Evolutionary conservation across 345 rosid species (phyloP).

Genomic region (Pistacia vera): DNA sequence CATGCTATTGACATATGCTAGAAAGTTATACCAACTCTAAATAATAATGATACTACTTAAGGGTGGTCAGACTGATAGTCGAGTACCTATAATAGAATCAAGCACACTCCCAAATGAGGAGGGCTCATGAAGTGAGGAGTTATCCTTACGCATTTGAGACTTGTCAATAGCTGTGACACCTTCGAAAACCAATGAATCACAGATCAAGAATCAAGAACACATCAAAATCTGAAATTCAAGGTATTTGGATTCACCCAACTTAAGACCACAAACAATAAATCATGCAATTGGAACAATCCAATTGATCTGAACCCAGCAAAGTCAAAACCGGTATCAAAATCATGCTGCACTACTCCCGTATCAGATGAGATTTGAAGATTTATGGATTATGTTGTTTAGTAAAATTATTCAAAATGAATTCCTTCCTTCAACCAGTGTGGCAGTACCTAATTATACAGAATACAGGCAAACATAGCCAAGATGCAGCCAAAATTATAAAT

Average conservation of each 20-base stretch:
- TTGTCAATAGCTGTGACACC: neutral
- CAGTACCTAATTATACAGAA: neutral
- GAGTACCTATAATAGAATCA: neutral
- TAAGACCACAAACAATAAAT: neutral
- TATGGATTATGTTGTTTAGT: neutral
- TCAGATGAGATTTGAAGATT: neutral
- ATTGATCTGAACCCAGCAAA: neutral
- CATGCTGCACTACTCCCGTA: neutral
- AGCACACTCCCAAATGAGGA: neutral
- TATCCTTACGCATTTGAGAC: neutral
- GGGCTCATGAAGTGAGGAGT: neutral
- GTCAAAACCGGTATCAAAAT: neutral
- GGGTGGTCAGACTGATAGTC: slow-evolving; percentile 3
- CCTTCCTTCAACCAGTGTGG: neutral
- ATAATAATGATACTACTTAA: neutral
- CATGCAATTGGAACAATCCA: slow-evolving; percentile 2
- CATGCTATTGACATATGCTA: neutral
- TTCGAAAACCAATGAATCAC: neutral
- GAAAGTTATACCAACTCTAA: neutral
- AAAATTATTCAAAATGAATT: neutral
- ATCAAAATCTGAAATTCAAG: neutral
- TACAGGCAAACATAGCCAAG: neutral
- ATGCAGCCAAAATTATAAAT: neutral
- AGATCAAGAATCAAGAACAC: neutral
- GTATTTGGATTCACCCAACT: neutral